Percentiles rank a stretch among this genome's conserved stretches.
These are phyloP conservation scores for Spergularia bocconei DNA, from an alignment of 148 eudicot species.

Conservation along the genomic window DNA sequence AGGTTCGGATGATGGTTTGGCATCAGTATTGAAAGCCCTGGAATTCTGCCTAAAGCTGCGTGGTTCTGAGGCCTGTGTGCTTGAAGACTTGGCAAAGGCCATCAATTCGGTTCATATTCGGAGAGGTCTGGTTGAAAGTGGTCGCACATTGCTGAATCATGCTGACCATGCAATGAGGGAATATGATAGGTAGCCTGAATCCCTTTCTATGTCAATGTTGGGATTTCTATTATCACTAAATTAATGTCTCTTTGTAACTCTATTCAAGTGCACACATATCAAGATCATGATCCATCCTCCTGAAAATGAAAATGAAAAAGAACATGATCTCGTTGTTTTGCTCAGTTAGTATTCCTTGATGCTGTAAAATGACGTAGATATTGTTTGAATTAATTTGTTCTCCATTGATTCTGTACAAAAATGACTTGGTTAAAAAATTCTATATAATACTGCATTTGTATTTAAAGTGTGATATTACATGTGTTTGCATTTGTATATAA, in stretches of 20 bases:
- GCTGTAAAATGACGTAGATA: background rate
- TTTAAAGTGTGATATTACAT: no score
- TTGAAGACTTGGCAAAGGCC: conserved; percentile 95
- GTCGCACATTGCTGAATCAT: conserved; percentile 85
- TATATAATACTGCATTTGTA: background rate
- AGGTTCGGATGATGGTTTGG: conserved; percentile 84
- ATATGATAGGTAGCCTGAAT: conserved; percentile 64
- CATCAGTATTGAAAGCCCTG: conserved; percentile 80
- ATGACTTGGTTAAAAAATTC: background rate
- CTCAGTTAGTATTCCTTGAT: background rate
- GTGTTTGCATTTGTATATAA: no score
- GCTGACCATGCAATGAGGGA: conserved; percentile 83
- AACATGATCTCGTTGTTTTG: background rate
- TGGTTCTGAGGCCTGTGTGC: conserved; percentile 88
- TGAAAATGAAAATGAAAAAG: background rate
- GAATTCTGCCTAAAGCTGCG: conserved; percentile 88
- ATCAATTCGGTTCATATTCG: conserved; percentile 86
- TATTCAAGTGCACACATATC: background rate
- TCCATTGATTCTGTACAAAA: background rate
- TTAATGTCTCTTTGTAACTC: background rate
- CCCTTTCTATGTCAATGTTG: background rate
- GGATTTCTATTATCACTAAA: background rate
- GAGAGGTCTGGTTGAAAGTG: conserved; percentile 92
- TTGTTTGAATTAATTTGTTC: background rate
- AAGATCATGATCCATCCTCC: background rate